phyloP scores from a whole-genome alignment of 2,329 filamentous ascomycete species.

The Claviceps sorghi region DNA sequence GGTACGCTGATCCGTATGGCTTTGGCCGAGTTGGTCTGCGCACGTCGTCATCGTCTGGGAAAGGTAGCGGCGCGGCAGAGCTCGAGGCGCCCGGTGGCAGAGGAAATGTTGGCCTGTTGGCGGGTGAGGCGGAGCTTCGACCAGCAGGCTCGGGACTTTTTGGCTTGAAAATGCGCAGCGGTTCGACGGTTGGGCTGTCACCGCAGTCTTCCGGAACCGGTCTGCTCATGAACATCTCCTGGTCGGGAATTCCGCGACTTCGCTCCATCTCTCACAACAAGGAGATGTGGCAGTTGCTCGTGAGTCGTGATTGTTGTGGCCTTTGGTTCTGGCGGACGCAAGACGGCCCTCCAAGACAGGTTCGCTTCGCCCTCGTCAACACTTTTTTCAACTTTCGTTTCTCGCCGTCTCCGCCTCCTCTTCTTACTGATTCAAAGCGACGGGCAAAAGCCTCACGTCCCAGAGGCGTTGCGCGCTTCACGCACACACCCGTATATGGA shows the following conservation, averaged over 20 bases:
- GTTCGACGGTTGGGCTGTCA: slow-evolving; percentile 68
- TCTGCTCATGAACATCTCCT: slow-evolving; percentile 68
- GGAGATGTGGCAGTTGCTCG: not conserved
- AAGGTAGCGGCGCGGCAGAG: slow-evolving; percentile 52
- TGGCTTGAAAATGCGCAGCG: slow-evolving; percentile 72
- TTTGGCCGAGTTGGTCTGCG: slow-evolving; percentile 31
- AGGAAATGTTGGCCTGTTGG: slow-evolving; percentile 46
- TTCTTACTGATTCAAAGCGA: not conserved
- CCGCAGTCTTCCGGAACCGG: slow-evolving; percentile 34
- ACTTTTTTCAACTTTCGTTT: not conserved
- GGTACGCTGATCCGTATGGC: slow-evolving; percentile 30
- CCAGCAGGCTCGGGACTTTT: slow-evolving; percentile 46
- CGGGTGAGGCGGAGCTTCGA: slow-evolving; percentile 19
- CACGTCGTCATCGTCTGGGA: slow-evolving; percentile 50
- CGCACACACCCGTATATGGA: not conserved
- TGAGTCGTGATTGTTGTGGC: not conserved
- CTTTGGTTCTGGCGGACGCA: not conserved
- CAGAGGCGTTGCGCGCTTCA: slow-evolving; percentile 1
- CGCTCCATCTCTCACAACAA: slow-evolving; percentile 28
- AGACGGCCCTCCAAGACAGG: not conserved
- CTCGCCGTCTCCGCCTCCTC: not conserved
- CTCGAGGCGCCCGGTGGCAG: slow-evolving; percentile 55
- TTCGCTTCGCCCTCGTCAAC: not conserved
- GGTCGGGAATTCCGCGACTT: slow-evolving; percentile 53
- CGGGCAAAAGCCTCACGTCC: not conserved